A percentile compares a stretch with the other conserved stretches of the same genome.
phyloP scores from a whole-genome alignment of 2,329 filamentous ascomycete genomes.

The Pleomassaria siparia region DNA sequence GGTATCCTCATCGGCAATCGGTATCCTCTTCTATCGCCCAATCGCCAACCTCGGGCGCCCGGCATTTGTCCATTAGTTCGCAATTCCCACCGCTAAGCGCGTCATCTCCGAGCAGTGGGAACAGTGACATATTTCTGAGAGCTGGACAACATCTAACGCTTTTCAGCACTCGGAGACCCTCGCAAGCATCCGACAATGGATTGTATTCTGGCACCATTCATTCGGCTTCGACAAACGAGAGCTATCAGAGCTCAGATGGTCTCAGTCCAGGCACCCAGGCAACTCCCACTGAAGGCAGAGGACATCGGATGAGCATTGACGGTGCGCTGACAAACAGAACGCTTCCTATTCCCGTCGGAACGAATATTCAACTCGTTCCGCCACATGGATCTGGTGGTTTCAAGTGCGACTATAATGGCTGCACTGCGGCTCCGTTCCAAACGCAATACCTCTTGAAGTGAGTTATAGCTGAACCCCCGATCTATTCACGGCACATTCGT shows the following conservation, averaged over 20 bases:
- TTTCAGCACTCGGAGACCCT: constrained; percentile 35
- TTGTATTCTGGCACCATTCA: constrained; percentile 36
- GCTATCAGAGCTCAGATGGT: constrained; percentile 41
- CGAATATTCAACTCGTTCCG: constrained; percentile 32
- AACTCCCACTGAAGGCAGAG: constrained; percentile 29
- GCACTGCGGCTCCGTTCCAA: constrained; percentile 72
- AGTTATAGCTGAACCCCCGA: constrained; percentile 24
- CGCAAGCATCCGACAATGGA: constrained; percentile 39
- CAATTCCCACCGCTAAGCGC: constrained; percentile 33
- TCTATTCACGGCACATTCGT: not conserved
- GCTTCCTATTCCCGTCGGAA: constrained; percentile 33
- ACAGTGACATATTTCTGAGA: constrained; percentile 34
- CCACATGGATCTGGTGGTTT: constrained; percentile 34
- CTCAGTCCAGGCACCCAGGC: constrained; percentile 32
- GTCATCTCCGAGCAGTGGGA: constrained; percentile 34
- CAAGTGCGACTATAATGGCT: constrained; percentile 64
- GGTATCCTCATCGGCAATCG: constrained; percentile 37
- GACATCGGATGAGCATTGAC: constrained; percentile 34
- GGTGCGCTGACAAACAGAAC: constrained; percentile 31
- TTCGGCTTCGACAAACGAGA: constrained; percentile 35
- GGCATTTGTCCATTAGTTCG: constrained; percentile 37
- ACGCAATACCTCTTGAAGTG: constrained; percentile 76
- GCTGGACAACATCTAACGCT: constrained; percentile 30
- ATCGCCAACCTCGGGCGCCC: constrained; percentile 38
- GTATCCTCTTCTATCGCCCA: constrained; percentile 39